phyloP scores from a whole-genome alignment of 768 basidiomycete species.

The Lactifluus piperatus region DNA sequence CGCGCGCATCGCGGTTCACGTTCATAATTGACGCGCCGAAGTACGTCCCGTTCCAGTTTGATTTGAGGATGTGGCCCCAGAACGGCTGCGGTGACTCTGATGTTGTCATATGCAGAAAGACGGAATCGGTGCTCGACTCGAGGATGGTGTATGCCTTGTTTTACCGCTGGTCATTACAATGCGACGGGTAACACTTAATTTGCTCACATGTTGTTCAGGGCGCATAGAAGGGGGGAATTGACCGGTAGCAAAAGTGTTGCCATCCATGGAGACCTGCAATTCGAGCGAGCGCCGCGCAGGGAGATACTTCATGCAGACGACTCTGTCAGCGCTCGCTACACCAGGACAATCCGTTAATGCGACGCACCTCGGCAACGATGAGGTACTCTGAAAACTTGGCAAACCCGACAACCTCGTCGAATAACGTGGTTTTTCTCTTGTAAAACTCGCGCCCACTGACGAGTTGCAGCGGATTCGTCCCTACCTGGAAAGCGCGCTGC shows the following conservation, averaged over 20 bases:
- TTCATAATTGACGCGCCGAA: conserved; percentile 80
- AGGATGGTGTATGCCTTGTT: conserved; percentile 86
- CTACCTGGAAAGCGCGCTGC: conserved; percentile 47
- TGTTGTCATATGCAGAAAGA: conserved; percentile 96
- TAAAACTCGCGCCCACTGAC: conserved; percentile 73
- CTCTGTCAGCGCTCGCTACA: not conserved
- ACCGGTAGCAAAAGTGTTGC: conserved; percentile 73
- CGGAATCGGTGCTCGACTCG: conserved; percentile 85
- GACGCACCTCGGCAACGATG: conserved; percentile 82
- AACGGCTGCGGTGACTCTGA: conserved; percentile 61
- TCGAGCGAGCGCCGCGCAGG: conserved; percentile 53
- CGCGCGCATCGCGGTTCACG: conserved; percentile 81
- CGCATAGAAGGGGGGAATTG: conserved; percentile 87
- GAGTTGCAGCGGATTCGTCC: conserved; percentile 64
- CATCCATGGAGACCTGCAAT: conserved; percentile 90
- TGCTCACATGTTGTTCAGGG: conserved; percentile 78
- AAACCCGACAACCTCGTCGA: conserved; percentile 87
- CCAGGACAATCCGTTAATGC: not conserved
- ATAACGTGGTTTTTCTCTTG: conserved; percentile 60
- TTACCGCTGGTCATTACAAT: not conserved
- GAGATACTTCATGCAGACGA: conserved; percentile 35
- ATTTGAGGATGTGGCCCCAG: conserved; percentile 91
- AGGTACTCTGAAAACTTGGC: conserved; percentile 96
- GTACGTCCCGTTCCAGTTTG: conserved; percentile 98
- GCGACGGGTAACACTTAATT: not conserved